Conservation (phyloP, 306 rosid species). For the Pyrus bretschneideri region DNA sequence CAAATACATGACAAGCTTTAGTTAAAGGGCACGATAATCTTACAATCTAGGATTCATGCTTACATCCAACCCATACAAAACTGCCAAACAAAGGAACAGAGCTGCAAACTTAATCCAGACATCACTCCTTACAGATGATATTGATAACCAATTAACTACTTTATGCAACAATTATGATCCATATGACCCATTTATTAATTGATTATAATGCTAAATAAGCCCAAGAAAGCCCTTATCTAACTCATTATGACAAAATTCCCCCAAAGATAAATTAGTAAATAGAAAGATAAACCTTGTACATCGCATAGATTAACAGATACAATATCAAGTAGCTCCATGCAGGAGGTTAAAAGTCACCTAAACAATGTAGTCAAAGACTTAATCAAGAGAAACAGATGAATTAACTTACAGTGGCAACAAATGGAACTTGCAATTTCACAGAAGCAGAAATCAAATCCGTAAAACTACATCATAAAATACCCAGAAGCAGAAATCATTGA, state of each 20-base stretch:
- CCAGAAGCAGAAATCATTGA: too few relatives aligned
- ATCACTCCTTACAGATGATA: not conserved
- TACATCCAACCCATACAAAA: not conserved
- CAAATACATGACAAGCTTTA: not conserved
- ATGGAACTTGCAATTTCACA: too few relatives aligned
- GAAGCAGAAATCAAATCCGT: too few relatives aligned
- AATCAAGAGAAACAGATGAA: not conserved
- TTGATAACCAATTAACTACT: not conserved
- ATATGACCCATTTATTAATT: not conserved
- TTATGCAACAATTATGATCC: not conserved
- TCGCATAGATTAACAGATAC: not conserved
- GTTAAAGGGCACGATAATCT: not conserved
- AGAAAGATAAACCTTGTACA: not conserved
- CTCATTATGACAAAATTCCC: not conserved
- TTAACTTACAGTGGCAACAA: slow-evolving; percentile 62
- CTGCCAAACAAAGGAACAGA: not conserved
- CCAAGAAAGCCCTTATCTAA: not conserved
- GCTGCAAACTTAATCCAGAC: not conserved
- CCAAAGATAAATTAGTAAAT: not conserved
- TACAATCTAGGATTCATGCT: not conserved
- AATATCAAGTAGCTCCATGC: not conserved
- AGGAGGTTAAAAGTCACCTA: not conserved
- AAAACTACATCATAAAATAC: too few relatives aligned
- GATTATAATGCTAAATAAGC: not conserved
- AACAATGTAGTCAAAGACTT: not conserved